These are phyloP conservation scores for Amorphotheca resinae DNA, from an alignment of 495 filamentous ascomycete genomes.

Conservation along the genomic window DNA sequence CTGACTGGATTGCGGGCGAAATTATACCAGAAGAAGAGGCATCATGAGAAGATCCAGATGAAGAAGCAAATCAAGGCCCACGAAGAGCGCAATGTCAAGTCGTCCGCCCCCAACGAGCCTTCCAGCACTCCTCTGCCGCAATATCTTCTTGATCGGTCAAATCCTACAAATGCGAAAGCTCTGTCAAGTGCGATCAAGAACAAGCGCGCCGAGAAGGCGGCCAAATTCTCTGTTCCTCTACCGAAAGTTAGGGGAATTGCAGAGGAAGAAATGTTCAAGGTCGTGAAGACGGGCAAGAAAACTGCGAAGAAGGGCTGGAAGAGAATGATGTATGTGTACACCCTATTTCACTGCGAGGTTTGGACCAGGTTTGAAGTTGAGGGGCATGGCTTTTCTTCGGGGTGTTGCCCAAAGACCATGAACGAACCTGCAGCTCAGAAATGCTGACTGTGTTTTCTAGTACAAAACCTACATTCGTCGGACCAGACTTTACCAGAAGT, in stretches of 20 bases:
- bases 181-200: slow-evolving; percentile 78
- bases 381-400: too few species aligned
- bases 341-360: too few species aligned
- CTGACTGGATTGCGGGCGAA: slow-evolving; percentile 86
- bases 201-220: slow-evolving; percentile 73
- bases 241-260: slow-evolving; percentile 89
- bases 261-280: slow-evolving; percentile 98
- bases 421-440: too few species aligned
- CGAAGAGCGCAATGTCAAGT: slow-evolving; percentile 91
- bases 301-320: slow-evolving; percentile 54
- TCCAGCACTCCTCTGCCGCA: slow-evolving; percentile 18
- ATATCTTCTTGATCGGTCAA: slow-evolving; percentile 57
- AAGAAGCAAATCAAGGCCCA: slow-evolving; percentile 87
- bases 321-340: too few species aligned
- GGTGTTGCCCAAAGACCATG: too few species aligned
- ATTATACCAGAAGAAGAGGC: slow-evolving; percentile 85
- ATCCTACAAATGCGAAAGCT: slow-evolving; percentile 80
- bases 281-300: slow-evolving; percentile 78
- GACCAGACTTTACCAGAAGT: slow-evolving; percentile 76
- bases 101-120: slow-evolving; percentile 23
- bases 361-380: too few species aligned
- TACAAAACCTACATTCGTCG: slow-evolving; percentile 69
- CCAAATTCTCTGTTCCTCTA: slow-evolving; percentile 88
- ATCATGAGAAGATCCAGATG: slow-evolving; percentile 98
- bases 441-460: background rate